Conservation (phyloP, 495 filamentous ascomycete genomes). For the Trypethelium eluteriae region DNA sequence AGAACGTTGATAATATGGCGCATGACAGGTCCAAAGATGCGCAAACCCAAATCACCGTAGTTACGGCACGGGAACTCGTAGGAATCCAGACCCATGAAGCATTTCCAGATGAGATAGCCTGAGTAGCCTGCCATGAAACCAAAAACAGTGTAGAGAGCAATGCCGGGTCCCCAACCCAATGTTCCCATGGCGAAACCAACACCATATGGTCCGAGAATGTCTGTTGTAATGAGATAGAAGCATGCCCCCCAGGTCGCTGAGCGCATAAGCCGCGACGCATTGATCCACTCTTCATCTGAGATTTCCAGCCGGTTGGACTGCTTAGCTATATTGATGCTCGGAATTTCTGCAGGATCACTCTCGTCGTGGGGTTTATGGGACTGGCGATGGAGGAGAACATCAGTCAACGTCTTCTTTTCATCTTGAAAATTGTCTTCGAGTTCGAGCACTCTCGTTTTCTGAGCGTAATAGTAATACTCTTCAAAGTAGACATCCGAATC, state of each 20-base stretch:
- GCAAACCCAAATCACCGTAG: constrained; percentile 52
- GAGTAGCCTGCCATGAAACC: constrained; percentile 41
- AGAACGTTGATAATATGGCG: constrained; percentile 47
- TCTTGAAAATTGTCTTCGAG: constrained; percentile 7
- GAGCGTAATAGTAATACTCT: constrained; percentile 46
- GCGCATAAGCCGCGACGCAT: constrained; percentile 41
- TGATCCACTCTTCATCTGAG: constrained; percentile 40
- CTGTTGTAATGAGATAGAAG: constrained; percentile 56
- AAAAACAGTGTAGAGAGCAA: constrained; percentile 37
- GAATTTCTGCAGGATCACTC: not conserved
- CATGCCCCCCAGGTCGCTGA: constrained; percentile 44
- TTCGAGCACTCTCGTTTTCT: constrained; percentile 39
- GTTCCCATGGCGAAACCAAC: constrained; percentile 33
- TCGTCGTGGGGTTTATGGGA: not conserved
- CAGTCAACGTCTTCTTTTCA: constrained; percentile 2
- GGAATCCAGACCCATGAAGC: constrained; percentile 47
- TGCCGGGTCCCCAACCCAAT: constrained; percentile 49
- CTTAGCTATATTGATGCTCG: not conserved
- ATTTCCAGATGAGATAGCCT: constrained; percentile 51
- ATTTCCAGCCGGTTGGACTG: constrained; percentile 14
- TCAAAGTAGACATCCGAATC: constrained; percentile 32
- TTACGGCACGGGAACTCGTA: constrained; percentile 45
- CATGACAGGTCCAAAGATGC: constrained; percentile 44
- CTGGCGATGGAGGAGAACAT: not conserved
- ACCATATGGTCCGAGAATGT: constrained; percentile 51